Base-by-base conservation (phyloP, 2,329 filamentous ascomycete genomes). In the Cadophora luteo-olivacea region DNA sequence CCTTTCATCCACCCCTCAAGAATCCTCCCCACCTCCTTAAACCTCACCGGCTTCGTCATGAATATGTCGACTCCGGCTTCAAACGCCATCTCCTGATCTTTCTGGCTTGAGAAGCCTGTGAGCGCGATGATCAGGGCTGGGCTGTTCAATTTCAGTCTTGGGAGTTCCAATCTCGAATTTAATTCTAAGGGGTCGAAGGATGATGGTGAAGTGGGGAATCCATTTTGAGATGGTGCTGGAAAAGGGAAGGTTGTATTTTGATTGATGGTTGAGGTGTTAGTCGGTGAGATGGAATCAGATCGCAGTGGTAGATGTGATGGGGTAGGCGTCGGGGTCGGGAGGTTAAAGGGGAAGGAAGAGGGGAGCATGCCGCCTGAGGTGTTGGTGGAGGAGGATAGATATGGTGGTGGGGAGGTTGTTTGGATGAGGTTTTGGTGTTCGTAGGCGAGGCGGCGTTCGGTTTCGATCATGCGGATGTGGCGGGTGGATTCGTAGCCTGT, bases 1-100 rank as follows among this genome's bases (percentile, higher is more conserved):
- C n/a, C 12, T 9, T 64, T 63, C 41, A 67, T 64, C 70, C 72
- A 74, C 0, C 69, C 69, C 16, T 75, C 70, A 48, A 75, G 33
- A 49, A 75, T 73, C 33, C 51, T 72, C 3, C 71, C 71, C 9
- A 75, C 69, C 45, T 73, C 71, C 29, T 65, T 48, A 66, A 75
- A 74, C 49, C 69, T 63, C 60, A 86, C 81, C 0, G 84, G 84
- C 74, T 86, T 86, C 16, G 84, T 85, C 24, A 87, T 73, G 62
- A 86, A 87, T 11, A 86, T 69, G 65, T 88, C 84, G 5, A 87
- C 78, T 0, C 86, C 86, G 36, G 82, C 84, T 0, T 81, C 82
- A 63, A 84, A 81, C 0, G 85, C 84, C 70, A 84, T 81, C 32
- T 81, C 78, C 64, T 82, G 80, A 2, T 83, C 84, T 63, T 83